Evolutionary conservation across 225 moss, liverwort and hornwort species (phyloP), one percentile per base, ranked within the genome.

Genomic region (Ulota crispa): DNA sequence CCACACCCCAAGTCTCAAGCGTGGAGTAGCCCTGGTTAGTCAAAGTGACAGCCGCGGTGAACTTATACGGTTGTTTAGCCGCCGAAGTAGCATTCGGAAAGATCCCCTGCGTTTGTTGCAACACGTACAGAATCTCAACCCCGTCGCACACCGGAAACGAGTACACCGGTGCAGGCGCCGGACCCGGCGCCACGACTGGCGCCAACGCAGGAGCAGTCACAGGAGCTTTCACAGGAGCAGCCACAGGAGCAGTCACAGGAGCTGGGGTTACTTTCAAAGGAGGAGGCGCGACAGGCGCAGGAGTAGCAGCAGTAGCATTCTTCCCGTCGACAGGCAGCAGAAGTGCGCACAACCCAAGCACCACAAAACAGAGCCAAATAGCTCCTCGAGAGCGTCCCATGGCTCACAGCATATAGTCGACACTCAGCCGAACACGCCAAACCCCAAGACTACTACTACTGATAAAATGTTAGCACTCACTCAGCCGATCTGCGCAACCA

Each of bases 1-100:
- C 89, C 9, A 96, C 70, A 16, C 89, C 87, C 95, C 93, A 96
- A 7, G 23, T 15, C 0, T 85, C 76, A 71, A 96, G 61, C 9
- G 93, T 94, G 8, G 74, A 72, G 64, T 88, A 96, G 9, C 94
- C 95, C 79, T 92, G 84, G 36, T 96, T 96, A 7, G 84, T 86
- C 66, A 96, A 42, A 11, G 93, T 92, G 27, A 84, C 61, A 26
- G 37, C 36, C 14, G 82, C 76, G 6, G 45, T 6, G 3, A 94
- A 96, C 36, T 78, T 88, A 28, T 96, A 96, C 19, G 95, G 93
- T 37, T 96, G 95, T 36, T 52, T 66, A 5, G 43, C 69, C 13
- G 59, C 20, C 18, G 34, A 24, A 26, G 86, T 68, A 10, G 88
- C 84, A 66, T 78, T 83, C 1, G 90, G 90, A 3, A 64, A 88